Evolutionary conservation across 2,329 filamentous ascomycete genomes (phyloP), one percentile per base, ranked within the genome.

Genomic region (Dactylonectria estremocensis): DNA sequence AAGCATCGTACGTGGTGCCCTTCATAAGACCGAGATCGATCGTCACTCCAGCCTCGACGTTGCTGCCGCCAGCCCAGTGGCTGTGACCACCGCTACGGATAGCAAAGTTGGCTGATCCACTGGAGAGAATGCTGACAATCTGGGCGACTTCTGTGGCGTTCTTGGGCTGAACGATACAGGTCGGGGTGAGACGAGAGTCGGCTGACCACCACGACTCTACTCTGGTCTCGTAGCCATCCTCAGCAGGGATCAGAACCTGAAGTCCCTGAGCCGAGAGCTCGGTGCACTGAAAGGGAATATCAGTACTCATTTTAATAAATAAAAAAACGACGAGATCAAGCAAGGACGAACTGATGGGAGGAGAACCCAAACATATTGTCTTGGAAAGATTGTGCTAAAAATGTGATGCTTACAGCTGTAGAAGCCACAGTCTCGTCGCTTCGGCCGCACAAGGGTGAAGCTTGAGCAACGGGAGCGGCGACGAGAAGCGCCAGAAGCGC

Each of bases 1-100:
- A n/a, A 43, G 5, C 40, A n/a, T 43, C 64, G 35, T 79, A 80
- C 3, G 72, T 73, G 0, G 76, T 77, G 20, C 64, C 50, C 46
- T 79, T 78, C 69, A 80, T 71, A 31, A 67, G 59, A 28, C 64
- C 67, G 1, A 78, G 71, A 50, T 77, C 76, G 18, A 80, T 72
- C 8, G 74, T 77, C 22, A 80, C 66, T 35, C 76, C 77, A 10
- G 74, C 46, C 4, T 74, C 56, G 48, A 77, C 68, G 49, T 72
- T 75, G 50, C 74, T 79, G 18, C 72, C 78, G 3, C 72, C 70
- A 4, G 70, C 66, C 70, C 77, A 80, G 24, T 77, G 68, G n/a
- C 76, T 73, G 59, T 81, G 80, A 5, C 77, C 79, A 58, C 77
- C 79, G 31, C 75, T 75, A 35, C 77, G 77, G 31, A 79, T 71